These are phyloP conservation scores for Xylariaceae sp. DNA, from an alignment of 2,329 filamentous ascomycete genomes.

Conservation along the genomic window DNA sequence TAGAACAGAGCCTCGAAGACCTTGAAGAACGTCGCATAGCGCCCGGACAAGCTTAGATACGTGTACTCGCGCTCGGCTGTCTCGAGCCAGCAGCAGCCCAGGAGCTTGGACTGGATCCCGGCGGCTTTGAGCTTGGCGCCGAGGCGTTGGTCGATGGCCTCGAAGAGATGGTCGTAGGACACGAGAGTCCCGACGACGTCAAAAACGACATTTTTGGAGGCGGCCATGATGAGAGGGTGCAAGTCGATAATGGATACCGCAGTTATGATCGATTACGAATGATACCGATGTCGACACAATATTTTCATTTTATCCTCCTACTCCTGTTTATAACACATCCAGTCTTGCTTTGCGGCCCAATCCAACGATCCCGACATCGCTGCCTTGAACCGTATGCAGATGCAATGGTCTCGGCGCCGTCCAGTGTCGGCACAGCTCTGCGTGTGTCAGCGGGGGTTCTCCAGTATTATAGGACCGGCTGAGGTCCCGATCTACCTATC, in stretches of 20 bases:
- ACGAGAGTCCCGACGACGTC: conserved; percentile 51
- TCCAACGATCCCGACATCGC: no score
- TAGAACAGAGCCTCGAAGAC: conserved; percentile 43
- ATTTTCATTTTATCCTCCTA: no score
- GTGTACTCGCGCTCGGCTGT: conserved; percentile 45
- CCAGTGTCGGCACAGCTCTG: no score
- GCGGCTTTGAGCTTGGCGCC: conserved; percentile 35
- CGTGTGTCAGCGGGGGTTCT: no score
- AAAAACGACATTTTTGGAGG: conserved; percentile 41
- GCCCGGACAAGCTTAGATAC: conserved; percentile 39
- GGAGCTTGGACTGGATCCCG: conserved; percentile 35
- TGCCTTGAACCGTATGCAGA: no score
- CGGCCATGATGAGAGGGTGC: background rate
- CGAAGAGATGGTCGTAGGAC: conserved; percentile 39
- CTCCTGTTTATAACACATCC: no score
- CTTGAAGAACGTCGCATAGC: conserved; percentile 38
- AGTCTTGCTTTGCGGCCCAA: no score
- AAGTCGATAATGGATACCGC: background rate
- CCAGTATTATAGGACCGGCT: no score
- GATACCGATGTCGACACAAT: no score
- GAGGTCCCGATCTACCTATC: no score
- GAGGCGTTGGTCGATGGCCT: conserved; percentile 35
- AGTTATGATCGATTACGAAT: background rate
- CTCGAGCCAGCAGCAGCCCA: conserved; percentile 44
- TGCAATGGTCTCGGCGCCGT: no score